Evolutionary conservation across 208 protist species (phyloP).

Genomic region (Crithidia bombi): DNA sequence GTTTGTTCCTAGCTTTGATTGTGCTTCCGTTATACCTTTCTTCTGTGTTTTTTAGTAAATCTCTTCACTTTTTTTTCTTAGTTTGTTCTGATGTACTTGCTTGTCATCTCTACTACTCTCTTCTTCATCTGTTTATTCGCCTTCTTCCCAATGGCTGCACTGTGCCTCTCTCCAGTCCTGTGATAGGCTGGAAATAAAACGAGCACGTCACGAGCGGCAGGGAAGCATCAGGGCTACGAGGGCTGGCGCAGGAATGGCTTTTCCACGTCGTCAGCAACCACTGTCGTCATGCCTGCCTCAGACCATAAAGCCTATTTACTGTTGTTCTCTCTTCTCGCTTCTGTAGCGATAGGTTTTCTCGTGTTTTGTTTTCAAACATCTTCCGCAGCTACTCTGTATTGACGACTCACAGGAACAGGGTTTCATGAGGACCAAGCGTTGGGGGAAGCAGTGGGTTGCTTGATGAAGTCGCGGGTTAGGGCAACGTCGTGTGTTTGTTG

Average conservation of each 20-base stretch:
- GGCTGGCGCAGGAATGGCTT: too few relatives aligned
- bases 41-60: conserved; percentile 5
- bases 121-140: conserved; percentile 3
- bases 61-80: conserved; percentile 17
- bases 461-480: too few relatives aligned
- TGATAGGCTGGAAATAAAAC: too few relatives aligned
- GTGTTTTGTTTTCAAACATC: too few relatives aligned
- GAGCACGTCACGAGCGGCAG: too few relatives aligned
- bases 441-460: too few relatives aligned
- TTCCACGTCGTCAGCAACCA: not conserved
- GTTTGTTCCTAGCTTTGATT: conserved; percentile 19
- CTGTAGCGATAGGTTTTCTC: too few relatives aligned
- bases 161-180: not conserved
- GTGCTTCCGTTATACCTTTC: conserved; percentile 9
- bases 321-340: too few relatives aligned
- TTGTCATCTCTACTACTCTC: conserved; percentile 5
- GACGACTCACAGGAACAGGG: too few relatives aligned
- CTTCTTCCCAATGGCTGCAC: not conserved
- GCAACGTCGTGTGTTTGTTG: too few relatives aligned
- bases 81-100: conserved; percentile 2
- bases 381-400: too few relatives aligned
- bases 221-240: not conserved
- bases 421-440: too few relatives aligned
- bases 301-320: not conserved
- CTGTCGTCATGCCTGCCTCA: not conserved